Percentiles rank a stretch among this genome's conserved stretches.
Conservation (phyloP, 2,329 filamentous ascomycete species). For the Talaromyces sp. region DNA sequence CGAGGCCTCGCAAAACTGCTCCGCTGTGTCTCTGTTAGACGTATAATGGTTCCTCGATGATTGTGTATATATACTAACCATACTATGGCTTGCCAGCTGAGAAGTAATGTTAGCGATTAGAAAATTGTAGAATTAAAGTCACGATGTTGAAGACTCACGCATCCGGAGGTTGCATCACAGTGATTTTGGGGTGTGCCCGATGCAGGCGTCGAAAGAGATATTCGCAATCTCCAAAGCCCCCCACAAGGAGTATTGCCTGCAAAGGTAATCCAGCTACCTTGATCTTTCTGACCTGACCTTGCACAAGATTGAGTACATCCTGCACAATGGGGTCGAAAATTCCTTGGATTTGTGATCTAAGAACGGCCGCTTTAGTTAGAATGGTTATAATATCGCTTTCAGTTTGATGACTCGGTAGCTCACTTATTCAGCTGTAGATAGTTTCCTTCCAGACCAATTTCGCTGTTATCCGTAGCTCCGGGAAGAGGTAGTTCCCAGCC, state of each 20-base stretch:
- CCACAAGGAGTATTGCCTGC: conserved; percentile 39
- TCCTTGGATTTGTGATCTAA: conserved; percentile 26
- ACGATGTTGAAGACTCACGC: conserved; percentile 27
- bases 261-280: neutral
- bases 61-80: neutral
- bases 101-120: neutral
- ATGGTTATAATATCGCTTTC: neutral
- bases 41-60: too few relatives aligned
- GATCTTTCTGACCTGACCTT: conserved; percentile 24
- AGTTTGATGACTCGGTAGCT: neutral
- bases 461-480: conserved; percentile 26
- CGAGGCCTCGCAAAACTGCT: too few relatives aligned
- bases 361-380: too few relatives aligned
- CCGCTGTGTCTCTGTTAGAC: neutral
- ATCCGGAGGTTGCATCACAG: conserved; percentile 35
- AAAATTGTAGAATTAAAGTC: too few relatives aligned
- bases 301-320: conserved; percentile 29
- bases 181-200: conserved; percentile 25
- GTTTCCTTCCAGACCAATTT: conserved; percentile 25
- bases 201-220: conserved; percentile 36
- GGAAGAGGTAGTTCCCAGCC: conserved; percentile 28
- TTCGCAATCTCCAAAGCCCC: conserved; percentile 39
- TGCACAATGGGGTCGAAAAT: conserved; percentile 33
- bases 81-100: conserved; percentile 28
- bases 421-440: conserved; percentile 26